Conservation (phyloP, 305 asterid genomes). For the Solanum hybrid region DNA sequence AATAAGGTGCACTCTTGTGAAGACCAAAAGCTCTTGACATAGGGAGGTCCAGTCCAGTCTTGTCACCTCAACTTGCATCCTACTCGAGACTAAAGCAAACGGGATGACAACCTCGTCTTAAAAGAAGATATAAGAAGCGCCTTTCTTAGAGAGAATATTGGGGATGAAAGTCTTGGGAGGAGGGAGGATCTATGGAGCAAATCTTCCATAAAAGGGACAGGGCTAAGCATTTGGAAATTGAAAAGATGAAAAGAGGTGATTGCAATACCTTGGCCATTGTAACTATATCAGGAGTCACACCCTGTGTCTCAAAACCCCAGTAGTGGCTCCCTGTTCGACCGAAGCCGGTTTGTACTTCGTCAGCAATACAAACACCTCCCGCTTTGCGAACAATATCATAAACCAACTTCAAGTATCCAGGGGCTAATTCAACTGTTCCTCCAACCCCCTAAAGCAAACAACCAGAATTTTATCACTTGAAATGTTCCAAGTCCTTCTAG, state of each 20-base stretch:
- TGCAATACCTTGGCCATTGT: conserved; percentile 95
- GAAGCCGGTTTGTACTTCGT: conserved; percentile 95
- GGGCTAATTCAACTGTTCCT: conserved; percentile 94
- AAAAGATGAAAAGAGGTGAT: not conserved
- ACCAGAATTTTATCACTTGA: conserved; percentile 4
- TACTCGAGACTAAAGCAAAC: not conserved
- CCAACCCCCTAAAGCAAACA: conserved; percentile 77
- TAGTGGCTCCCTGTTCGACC: conserved; percentile 95
- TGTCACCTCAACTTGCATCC: not conserved
- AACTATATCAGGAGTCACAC: conserved; percentile 92
- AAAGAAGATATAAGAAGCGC: not conserved
- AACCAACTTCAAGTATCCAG: conserved; percentile 84
- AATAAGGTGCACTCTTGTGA: not conserved
- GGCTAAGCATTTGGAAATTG: not conserved
- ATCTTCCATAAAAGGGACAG: not conserved
- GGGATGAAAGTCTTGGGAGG: not conserved
- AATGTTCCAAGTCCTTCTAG: not conserved
- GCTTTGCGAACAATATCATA: conserved; percentile 78
- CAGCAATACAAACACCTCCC: conserved; percentile 97
- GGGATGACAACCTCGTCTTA: not conserved
- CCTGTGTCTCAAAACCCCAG: conserved; percentile 97
- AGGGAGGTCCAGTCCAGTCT: not conserved
- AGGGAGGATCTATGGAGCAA: not conserved
- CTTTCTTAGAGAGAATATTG: not conserved
- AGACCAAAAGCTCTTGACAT: not conserved